phyloP scores from a whole-genome alignment of 192 early-diverging fungal genomes.

The Podila minutissima region DNA sequence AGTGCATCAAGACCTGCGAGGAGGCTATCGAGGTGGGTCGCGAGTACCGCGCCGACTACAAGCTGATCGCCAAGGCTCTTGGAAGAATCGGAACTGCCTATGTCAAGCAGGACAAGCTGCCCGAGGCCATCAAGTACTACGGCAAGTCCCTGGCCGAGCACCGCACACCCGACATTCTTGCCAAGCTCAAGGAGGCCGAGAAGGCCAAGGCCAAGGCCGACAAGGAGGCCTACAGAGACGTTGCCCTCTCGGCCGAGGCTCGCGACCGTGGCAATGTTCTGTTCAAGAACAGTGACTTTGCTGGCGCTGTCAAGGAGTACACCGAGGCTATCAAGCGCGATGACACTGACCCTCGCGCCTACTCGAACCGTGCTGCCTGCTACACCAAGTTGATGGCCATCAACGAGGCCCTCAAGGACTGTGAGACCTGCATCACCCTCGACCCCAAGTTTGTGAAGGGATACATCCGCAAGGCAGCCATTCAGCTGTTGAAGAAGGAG shows the following conservation, averaged over 20 bases:
- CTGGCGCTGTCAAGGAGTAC: slow-evolving; percentile 91
- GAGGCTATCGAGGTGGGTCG: slow-evolving; percentile 93
- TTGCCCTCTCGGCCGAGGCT: slow-evolving; percentile 85
- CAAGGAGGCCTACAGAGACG: slow-evolving; percentile 88
- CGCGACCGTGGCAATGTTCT: slow-evolving; percentile 94
- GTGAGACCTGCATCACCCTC: slow-evolving; percentile 84
- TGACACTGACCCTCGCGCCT: slow-evolving; percentile 86
- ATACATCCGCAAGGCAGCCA: slow-evolving; percentile 95
- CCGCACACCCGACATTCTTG: slow-evolving; percentile 91
- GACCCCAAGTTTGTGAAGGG: slow-evolving; percentile 94
- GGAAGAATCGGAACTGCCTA: slow-evolving; percentile 93
- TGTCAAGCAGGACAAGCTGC: slow-evolving; percentile 77
- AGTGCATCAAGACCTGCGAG: slow-evolving; percentile 92
- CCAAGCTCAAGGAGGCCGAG: slow-evolving; percentile 87
- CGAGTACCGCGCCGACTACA: slow-evolving; percentile 92
- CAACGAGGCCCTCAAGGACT: slow-evolving; percentile 95
- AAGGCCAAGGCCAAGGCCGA: slow-evolving; percentile 82
- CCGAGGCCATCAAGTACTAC: slow-evolving; percentile 93
- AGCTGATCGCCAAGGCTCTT: slow-evolving; percentile 94
- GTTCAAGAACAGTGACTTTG: slow-evolving; percentile 90
- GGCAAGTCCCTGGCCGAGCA: slow-evolving; percentile 95
- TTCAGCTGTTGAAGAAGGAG: slow-evolving; percentile 90
- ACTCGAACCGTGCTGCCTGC: slow-evolving; percentile 96
- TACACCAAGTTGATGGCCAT: slow-evolving; percentile 95
- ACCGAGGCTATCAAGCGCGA: slow-evolving; percentile 98